Base-by-base conservation (phyloP, 2,329 filamentous ascomycete genomes). In the Zarea fungicola region DNA sequence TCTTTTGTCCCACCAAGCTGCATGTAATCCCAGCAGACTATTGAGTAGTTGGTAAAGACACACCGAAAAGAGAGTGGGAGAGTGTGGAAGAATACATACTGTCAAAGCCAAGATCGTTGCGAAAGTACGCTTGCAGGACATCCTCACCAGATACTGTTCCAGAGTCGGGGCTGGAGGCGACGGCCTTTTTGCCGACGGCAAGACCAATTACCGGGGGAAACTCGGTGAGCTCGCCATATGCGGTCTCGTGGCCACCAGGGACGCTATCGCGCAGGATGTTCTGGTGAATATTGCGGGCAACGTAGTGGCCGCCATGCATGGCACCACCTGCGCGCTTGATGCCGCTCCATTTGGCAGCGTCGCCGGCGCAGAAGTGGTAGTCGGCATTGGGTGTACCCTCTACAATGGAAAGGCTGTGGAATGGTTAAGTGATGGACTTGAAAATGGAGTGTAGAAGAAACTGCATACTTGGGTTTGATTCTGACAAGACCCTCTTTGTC, bases 271-370 rank as follows among this genome's bases (percentile, higher is more conserved):
- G 62, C 37, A 80, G 62, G 60, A 87, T 80, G 21, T 73, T 68
- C 65, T 85, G 78, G 66, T 87, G 77, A 47, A 86, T 76, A 61
- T 91, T 91, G 46, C 75, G 66, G 6, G 81, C 85, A 3, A 78
- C 78, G 52, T 77, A 73, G 58, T 83, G 78, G 31, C 86, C 87
- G 72, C 84, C 82, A 60, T 86, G 79, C 77, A 91, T 87, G 28
- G 87, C 87, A 14, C 74, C 79, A 21, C 87, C 87, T 58, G 84
- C 88, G 37, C 87, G 83, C 71, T 89, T 91, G 69, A 92, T 89
- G 36, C 86, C 87, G 0, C 83, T 78, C 87, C 87, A 91, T 41
- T 72, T 69, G 26, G 77, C 78, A 14, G 87, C 70, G 60, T 92
- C 87, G 14, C 87, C 87, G 21, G 80, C 73, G 11, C 82, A 85